These are phyloP conservation scores for Kwoniella sp. DNA, from an alignment of 768 basidiomycete species.

Conservation along the genomic window DNA sequence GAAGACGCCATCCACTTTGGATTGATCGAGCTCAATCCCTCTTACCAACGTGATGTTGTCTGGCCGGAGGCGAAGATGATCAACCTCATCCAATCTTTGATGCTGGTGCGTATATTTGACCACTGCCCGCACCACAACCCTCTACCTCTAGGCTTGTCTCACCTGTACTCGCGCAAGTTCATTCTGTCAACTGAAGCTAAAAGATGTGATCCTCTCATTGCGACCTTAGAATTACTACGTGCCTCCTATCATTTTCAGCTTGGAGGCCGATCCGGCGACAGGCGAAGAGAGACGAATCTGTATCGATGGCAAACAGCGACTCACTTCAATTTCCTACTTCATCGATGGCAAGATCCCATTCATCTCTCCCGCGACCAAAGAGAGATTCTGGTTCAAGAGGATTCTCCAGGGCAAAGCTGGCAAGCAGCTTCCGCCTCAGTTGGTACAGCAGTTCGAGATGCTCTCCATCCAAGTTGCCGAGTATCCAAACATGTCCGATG, in stretches of 20 bases:
- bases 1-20: conserved; percentile 42
- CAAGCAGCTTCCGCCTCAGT: conserved; percentile 25
- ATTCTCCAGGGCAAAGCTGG: conserved; percentile 7
- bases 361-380: conserved; percentile 27
- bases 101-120: conserved; percentile 33
- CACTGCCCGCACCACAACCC: neutral
- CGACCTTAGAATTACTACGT: conserved; percentile 43
- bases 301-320: conserved; percentile 52
- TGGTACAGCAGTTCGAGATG: conserved; percentile 38
- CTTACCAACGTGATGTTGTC: conserved; percentile 50
- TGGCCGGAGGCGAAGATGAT: conserved; percentile 43
- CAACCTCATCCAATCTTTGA: conserved; percentile 43
- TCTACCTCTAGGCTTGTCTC: too few relatives aligned
- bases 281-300: conserved; percentile 27
- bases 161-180: too few relatives aligned
- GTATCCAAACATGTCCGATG: conserved; percentile 63
- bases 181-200: too few relatives aligned
- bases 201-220: too few relatives aligned
- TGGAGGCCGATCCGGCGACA: conserved; percentile 4
- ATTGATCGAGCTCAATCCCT: conserved; percentile 31
- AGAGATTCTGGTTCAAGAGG: conserved; percentile 33
- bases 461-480: conserved; percentile 60
- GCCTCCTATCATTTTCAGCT: conserved; percentile 44
- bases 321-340: conserved; percentile 38
- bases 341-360: conserved; percentile 47